A percentile compares a stretch with the other conserved stretches of the same genome.
phyloP scores from a whole-genome alignment of 306 rosid genomes.

The Oemleria cerasiformis region DNA sequence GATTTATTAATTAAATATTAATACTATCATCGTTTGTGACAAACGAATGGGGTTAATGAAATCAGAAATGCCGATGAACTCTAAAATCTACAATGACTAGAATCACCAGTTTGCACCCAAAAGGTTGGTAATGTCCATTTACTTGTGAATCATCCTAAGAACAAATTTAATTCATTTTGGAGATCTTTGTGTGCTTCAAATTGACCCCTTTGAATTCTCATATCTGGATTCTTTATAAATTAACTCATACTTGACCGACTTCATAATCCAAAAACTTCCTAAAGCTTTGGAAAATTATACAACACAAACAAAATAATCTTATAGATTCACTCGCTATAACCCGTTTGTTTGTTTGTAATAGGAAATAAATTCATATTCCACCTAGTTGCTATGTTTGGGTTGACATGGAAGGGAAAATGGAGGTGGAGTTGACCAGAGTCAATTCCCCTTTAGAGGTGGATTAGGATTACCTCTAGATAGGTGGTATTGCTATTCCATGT shows the following conservation, averaged over 20 bases:
- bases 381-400: too few species aligned
- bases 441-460: too few species aligned
- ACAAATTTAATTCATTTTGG: background rate
- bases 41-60: background rate
- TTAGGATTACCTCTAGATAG: too few species aligned
- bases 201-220: slow-evolving; percentile 3
- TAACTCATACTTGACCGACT: background rate
- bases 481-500: too few species aligned
- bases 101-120: background rate
- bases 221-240: background rate
- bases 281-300: background rate
- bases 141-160: background rate
- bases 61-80: background rate
- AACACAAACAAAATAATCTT: background rate
- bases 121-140: background rate
- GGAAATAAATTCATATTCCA: too few species aligned
- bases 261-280: background rate
- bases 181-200: background rate
- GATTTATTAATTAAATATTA: too few species aligned
- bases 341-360: too few species aligned
- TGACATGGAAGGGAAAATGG: too few species aligned
- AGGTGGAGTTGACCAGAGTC: too few species aligned
- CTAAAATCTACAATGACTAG: background rate
- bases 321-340: too few species aligned
- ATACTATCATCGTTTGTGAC: background rate